Evolutionary conservation across 2,329 filamentous ascomycete genomes (phyloP).

Genomic region (Aspergillus melleus): DNA sequence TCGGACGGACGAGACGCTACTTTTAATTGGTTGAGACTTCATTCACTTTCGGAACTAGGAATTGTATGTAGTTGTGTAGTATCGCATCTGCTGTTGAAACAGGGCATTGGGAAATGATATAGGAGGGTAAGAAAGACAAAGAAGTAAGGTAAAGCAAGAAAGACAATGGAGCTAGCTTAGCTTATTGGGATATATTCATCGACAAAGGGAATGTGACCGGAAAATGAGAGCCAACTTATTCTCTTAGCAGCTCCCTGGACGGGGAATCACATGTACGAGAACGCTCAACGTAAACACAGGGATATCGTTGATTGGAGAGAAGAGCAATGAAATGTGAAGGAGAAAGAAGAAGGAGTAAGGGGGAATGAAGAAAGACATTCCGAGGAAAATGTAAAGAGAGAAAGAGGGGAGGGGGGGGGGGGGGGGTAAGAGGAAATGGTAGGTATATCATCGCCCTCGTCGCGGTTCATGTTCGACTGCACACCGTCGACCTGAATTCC

Average conservation of each 20-base stretch:
- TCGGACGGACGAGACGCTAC: too few species aligned
- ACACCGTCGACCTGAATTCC: constrained; percentile 30
- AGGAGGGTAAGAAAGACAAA: too few species aligned
- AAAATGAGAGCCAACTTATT: not conserved
- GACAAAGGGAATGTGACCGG: too few species aligned
- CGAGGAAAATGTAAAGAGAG: constrained; percentile 4
- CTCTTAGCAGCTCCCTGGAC: not conserved
- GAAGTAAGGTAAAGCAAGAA: too few species aligned
- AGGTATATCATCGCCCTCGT: constrained; percentile 12
- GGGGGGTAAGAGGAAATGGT: not conserved
- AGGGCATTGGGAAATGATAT: not conserved
- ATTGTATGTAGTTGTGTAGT: not conserved
- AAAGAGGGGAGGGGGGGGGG: not conserved
- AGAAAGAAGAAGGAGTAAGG: constrained; percentile 6
- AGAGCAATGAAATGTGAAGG: not conserved
- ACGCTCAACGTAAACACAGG: not conserved
- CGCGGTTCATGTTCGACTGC: constrained; percentile 31
- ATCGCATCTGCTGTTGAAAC: not conserved
- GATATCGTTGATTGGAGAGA: not conserved
- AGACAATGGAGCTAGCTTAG: too few species aligned
- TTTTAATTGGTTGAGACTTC: too few species aligned
- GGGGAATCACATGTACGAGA: not conserved
- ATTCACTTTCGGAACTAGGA: not conserved
- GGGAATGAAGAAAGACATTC: not conserved
- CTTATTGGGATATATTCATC: too few species aligned